A percentile compares a stretch with the other conserved stretches of the same genome.
phyloP scores from a whole-genome alignment of 192 early-diverging fungal species.

The Coemansia reversa region DNA sequence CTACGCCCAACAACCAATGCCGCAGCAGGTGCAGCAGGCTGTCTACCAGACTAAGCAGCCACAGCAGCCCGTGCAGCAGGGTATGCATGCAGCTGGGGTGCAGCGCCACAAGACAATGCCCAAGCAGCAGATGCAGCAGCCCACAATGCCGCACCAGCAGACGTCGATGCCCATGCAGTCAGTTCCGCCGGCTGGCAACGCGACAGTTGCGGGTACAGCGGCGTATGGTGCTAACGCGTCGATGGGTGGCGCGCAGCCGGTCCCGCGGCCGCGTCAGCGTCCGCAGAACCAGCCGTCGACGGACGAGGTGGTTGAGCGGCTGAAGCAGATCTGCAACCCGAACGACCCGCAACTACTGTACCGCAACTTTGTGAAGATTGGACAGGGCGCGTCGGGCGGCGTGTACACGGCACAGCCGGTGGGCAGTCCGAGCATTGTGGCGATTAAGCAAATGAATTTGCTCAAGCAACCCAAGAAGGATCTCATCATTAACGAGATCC shows the following conservation, averaged over 20 bases:
- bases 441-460: slow-evolving; percentile 94
- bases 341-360: slow-evolving; percentile 88
- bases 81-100: slow-evolving; percentile 19
- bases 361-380: slow-evolving; percentile 92
- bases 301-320: slow-evolving; percentile 79
- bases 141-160: slow-evolving; percentile 17
- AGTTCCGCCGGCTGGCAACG: too few species aligned
- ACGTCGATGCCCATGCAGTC: slow-evolving; percentile 26
- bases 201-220: background rate
- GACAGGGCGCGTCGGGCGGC: slow-evolving; percentile 97
- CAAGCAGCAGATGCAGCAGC: slow-evolving; percentile 18
- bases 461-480: slow-evolving; percentile 84
- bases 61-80: slow-evolving; percentile 26
- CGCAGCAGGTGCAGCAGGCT: slow-evolving; percentile 18
- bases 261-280: slow-evolving; percentile 54
- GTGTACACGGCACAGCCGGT: slow-evolving; percentile 89
- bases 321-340: slow-evolving; percentile 87
- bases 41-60: slow-evolving; percentile 32
- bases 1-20: slow-evolving; percentile 36
- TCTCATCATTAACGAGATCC: slow-evolving; percentile 87
- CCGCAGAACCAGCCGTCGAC: slow-evolving; percentile 60
- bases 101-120: slow-evolving; percentile 45
- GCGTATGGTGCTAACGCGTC: slow-evolving; percentile 1
- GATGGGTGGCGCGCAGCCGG: slow-evolving; percentile 20
- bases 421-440: slow-evolving; percentile 71